Base-by-base conservation (phyloP, 2,329 filamentous ascomycete genomes). In the Bipolaris victoriae region DNA sequence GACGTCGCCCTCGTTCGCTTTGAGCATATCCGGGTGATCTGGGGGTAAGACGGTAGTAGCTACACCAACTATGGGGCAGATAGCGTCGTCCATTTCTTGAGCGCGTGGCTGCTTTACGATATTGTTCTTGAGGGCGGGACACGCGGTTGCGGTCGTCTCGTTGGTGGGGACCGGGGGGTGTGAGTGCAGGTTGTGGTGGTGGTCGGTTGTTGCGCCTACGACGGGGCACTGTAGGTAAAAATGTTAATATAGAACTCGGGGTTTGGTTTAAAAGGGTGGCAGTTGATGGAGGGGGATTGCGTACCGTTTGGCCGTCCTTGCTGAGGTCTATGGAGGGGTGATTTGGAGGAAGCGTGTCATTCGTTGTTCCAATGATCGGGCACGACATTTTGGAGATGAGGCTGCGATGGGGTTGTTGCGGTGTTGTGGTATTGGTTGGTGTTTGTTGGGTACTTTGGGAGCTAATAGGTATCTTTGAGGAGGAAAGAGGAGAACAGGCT, bases 61-160 rank as follows among this genome's bases (percentile, higher is more conserved):
- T 3, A 77, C 74, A n/a, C 78, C 78, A 1, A 80, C 77, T 10
- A 80, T 73, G 0, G 78, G 78, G 63, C 79, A 81, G 1, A 78
- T 74, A 1, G 73, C 77, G 53, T 80, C 77, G 29, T 78, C 77
- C 64, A 80, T 72, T 45, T 71, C 71, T 48, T 77, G 69, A 18
- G 70, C 71, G 56, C 70, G 74, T 41, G 72, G 68, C 58, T 73
- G 59, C 36, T 69, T 71, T 55, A 77, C 70, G 53, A 77, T 73
- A 47, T 69, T 73, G 47, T 67, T 71, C 67, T 79, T 77, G 33
- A 81, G 67, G 3, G 73, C 79, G 0, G 79, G 79, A 64, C 79
- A 81, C 15, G 69, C 61, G 13, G 74, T 76, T 16, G 78, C 79
- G 20, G 65, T 63, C 39, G 55, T 62, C 54, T 61, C 55, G 26